Evolutionary conservation across 257 asterid species (phyloP), one percentile per base, ranked within the genome.

Genomic region (Fraxinus anomala): DNA sequence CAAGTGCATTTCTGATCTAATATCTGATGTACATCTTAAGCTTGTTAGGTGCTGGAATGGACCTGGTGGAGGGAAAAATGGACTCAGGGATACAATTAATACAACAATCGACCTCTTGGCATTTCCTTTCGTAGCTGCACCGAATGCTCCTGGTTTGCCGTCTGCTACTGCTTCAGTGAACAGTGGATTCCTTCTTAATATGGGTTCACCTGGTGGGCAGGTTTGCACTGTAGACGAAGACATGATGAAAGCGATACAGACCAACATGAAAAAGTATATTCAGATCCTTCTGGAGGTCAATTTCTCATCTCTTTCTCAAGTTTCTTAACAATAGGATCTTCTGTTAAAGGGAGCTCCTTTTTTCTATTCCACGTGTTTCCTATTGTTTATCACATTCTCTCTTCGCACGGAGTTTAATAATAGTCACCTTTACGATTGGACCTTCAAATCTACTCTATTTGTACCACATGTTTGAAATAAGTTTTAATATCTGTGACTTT

Each of bases 151-250:
- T 21, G 97, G 98, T 86, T 86, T 83, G 81, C 92, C 92, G 23
- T 89, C 97, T 68, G 90, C 98, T 73, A 93, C 92, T 74, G 99
- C 98, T 86, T 96, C 99, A 76, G 99, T 96, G 36, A 93, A 82
- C 84, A 89, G 99, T 76, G 99, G 99, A 42, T 91, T 88, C 79
- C 91, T 96, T 82, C 92, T 96, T 85, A 96, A 96, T 80, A 83
- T 93, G 89, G 99, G 96, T 47, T 93, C 99, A 79, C 98, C 99
- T 67, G 98, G 98, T 76, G 97, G 96, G 61, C 90, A 88, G 81
- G 86, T 96, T 79, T 92, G 96, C 87, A 87, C 91, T 68, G 98
- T 93, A 77, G 99, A 96, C 86, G 93, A 85, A 83, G 99, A 96
- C 85, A 89, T 93, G 97, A 89, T 89, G 80, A 93, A 87, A 89